Conservation (phyloP, 2,329 filamentous ascomycete species). For the Pseudogymnoascus sp. region DNA sequence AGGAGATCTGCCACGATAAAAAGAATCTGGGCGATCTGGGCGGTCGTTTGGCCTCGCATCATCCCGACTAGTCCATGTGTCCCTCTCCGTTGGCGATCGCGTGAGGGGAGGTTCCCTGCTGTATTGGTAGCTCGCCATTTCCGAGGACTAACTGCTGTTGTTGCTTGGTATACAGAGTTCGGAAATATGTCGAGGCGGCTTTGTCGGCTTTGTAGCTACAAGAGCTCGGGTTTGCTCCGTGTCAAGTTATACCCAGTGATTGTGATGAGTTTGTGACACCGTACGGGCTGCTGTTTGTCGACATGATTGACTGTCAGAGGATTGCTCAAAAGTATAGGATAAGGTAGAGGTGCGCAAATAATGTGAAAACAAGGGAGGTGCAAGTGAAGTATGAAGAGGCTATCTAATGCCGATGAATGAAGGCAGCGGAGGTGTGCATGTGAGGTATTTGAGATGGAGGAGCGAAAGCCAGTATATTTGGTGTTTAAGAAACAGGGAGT, state of each 20-base stretch:
- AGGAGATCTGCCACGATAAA: constrained; percentile 61
- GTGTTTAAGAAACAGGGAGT: constrained; percentile 3
- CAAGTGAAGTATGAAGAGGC: constrained; percentile 10
- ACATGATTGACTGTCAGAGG: constrained; percentile 32
- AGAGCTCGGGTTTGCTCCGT: constrained; percentile 17
- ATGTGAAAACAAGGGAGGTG: constrained; percentile 9
- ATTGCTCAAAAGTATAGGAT: constrained; percentile 22
- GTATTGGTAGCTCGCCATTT: constrained; percentile 9
- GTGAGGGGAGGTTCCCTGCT: constrained; percentile 25
- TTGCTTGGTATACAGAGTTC: constrained; percentile 1
- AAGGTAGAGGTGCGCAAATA: constrained; percentile 3
- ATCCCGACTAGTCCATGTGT: constrained; percentile 28
- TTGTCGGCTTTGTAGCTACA: constrained; percentile 5
- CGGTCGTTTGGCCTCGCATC: constrained; percentile 19
- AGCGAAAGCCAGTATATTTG: constrained; percentile 3
- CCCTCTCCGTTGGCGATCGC: constrained; percentile 28
- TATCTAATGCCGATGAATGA: constrained; percentile 7
- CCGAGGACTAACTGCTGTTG: not conserved
- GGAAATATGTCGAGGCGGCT: constrained; percentile 3
- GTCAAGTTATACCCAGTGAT: constrained; percentile 27
- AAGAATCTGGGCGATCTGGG: constrained; percentile 46
- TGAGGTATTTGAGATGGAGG: constrained; percentile 8
- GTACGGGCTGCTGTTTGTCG: constrained; percentile 28
- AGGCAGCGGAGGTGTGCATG: constrained; percentile 7
- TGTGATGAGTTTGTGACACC: constrained; percentile 20